phyloP scores from a whole-genome alignment of 257 asterid genomes.

The Petrea volubilis region DNA sequence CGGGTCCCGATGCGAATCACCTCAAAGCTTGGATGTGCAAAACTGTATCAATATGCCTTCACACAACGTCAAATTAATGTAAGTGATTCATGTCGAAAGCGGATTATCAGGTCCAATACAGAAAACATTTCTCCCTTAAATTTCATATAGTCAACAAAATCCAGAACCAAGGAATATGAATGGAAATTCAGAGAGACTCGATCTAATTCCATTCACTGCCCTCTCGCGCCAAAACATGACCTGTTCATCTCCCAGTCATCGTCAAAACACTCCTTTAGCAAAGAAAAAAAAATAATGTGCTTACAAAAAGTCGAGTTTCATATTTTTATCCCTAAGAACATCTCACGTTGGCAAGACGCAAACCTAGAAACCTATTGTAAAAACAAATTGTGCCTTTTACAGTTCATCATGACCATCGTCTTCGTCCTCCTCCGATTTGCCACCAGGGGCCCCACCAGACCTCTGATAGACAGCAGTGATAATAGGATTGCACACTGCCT shows the following conservation, averaged over 20 bases:
- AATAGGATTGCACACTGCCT: constrained; percentile 89
- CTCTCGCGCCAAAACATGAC: background rate
- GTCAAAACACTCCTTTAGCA: constrained; percentile 25
- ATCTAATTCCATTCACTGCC: background rate
- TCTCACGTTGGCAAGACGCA: constrained; percentile 11
- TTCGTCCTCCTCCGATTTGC: constrained; percentile 47
- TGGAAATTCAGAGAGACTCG: background rate
- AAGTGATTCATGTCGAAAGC: no score
- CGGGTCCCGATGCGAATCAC: no score
- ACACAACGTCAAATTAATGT: no score
- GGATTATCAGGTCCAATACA: background rate
- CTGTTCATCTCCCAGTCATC: background rate
- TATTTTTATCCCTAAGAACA: background rate
- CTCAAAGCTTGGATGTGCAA: no score
- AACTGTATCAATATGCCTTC: no score
- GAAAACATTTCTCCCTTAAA: background rate
- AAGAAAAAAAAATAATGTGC: constrained; percentile 9
- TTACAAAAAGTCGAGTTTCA: background rate
- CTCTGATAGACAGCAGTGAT: constrained; percentile 91
- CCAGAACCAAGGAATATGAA: background rate
- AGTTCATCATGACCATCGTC: constrained; percentile 77
- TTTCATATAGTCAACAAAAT: background rate
- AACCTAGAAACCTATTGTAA: background rate
- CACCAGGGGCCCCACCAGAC: constrained; percentile 85
- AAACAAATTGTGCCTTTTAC: constrained; percentile 10